Conservation (phyloP, 345 rosid species). For the Eucalyptus erythrocorys region DNA sequence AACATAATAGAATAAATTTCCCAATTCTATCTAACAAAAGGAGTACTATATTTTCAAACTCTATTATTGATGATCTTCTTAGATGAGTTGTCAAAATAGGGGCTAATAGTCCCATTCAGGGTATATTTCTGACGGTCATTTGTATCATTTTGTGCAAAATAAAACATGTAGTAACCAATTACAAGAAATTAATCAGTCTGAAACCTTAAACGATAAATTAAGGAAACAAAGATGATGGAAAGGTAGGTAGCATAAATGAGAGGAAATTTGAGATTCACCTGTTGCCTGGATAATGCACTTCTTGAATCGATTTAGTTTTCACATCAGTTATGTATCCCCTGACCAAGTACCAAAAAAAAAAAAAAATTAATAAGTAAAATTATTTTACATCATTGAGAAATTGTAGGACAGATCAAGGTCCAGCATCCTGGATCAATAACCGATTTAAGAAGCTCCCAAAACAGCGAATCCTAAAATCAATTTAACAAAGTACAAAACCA, state of each 20-base stretch:
- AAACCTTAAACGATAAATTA: too few relatives aligned
- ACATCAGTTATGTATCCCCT: not conserved
- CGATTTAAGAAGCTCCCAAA: not conserved
- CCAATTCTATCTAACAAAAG: not conserved
- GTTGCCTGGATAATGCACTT: not conserved
- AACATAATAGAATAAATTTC: not conserved
- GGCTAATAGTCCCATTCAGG: too few relatives aligned
- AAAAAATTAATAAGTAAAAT: not conserved
- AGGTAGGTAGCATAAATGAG: too few relatives aligned
- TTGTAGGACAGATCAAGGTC: not conserved
- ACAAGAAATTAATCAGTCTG: too few relatives aligned
- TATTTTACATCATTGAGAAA: not conserved
- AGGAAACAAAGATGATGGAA: too few relatives aligned
- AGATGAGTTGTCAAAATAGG: too few relatives aligned
- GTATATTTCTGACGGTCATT: too few relatives aligned
- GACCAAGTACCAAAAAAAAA: not conserved
- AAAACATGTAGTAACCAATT: too few relatives aligned
- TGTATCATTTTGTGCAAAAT: too few relatives aligned
- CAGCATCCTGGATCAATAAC: not conserved
- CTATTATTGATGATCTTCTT: too few relatives aligned
- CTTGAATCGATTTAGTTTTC: not conserved
- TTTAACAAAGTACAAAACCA: not conserved
- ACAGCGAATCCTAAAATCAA: not conserved
- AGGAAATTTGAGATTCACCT: not conserved
- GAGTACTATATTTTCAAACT: not conserved